Base-by-base conservation (phyloP, 2,329 filamentous ascomycete genomes). In the Sarocladium strictum region DNA sequence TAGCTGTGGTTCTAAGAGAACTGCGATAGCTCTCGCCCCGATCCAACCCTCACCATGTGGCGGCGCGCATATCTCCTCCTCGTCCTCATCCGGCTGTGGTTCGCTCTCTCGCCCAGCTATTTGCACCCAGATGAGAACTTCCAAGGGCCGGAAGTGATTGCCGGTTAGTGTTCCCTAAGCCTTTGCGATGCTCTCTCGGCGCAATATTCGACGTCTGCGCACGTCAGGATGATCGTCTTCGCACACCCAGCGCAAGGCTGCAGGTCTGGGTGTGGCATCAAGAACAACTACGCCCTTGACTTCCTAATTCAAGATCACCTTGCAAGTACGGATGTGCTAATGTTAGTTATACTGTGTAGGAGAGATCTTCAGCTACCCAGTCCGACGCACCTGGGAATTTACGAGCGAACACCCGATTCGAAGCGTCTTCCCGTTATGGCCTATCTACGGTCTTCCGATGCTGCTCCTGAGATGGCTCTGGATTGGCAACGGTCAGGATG, bases 71-170 rank as follows among this genome's bases (percentile, higher is more conserved):
- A 96, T 73, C 78, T 97, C 59, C 74, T 95, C 55, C 79, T 99
- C 63, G 79, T 96, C 65, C 76, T 94, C 62, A 83, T 96, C 65
- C 87, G 94, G 71, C 80, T 97, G 66, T 97, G 93, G 81, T 93
- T 97, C 69, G 93, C 94, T 57, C 76, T 97, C 60, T 92, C 88
- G 59, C 89, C 94, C 56, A 97, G 93, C 77, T 99, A 99, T 71
- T 83, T 99, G 47, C 94, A 99, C 70, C 94, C 94, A 4, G 94
- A 99, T 75, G 94, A 99, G 79, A 94, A 97, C 76, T 99, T 99
- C 66, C 94, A 99, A 74, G 94, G 94, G 33, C 94, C 94, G 15
- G 94, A 99, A 76, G 87, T 97, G 60, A 94, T 97, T 66, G 92
- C 93, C 65, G 93, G 93, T 97, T 83, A 62, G 85, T 74, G 10